Percentiles rank a stretch among this genome's conserved stretches.
These are phyloP conservation scores for Penicillium simplicissimum DNA, from an alignment of 495 filamentous ascomycete genomes.

Conservation along the genomic window DNA sequence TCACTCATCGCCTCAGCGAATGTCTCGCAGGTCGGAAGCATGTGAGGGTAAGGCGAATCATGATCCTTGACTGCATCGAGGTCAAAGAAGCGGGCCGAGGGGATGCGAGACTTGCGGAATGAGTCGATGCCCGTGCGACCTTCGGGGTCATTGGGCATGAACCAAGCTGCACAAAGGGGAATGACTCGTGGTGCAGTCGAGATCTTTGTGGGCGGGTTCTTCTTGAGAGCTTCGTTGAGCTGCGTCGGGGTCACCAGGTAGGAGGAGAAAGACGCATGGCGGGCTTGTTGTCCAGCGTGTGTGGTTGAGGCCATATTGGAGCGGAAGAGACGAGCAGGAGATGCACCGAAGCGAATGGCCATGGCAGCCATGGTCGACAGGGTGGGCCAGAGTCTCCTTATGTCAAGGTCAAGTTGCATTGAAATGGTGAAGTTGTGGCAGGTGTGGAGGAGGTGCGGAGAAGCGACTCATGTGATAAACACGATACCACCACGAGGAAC, in stretches of 20 bases:
- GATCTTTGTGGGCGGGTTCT: slow-evolving; percentile 71
- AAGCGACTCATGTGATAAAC: slow-evolving; percentile 35
- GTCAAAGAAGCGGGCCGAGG: slow-evolving; percentile 92
- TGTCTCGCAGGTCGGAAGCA: slow-evolving; percentile 79
- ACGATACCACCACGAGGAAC: slow-evolving; percentile 15
- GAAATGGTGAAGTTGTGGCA: neutral
- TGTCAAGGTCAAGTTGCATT: slow-evolving; percentile 3
- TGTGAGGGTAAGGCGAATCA: slow-evolving; percentile 89
- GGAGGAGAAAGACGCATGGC: slow-evolving; percentile 61
- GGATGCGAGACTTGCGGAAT: slow-evolving; percentile 77
- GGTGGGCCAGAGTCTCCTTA: neutral
- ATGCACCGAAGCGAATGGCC: slow-evolving; percentile 37
- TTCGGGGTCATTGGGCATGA: slow-evolving; percentile 83
- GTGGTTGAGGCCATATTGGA: slow-evolving; percentile 35
- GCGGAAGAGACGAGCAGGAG: slow-evolving; percentile 34
- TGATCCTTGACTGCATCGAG: slow-evolving; percentile 87
- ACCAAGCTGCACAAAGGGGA: slow-evolving; percentile 92
- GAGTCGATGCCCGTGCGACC: slow-evolving; percentile 73
- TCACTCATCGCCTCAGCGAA: slow-evolving; percentile 88
- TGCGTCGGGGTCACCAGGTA: slow-evolving; percentile 86
- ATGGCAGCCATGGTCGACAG: slow-evolving; percentile 39
- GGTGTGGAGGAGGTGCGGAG: slow-evolving; percentile 25
- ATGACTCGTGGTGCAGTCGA: slow-evolving; percentile 77
- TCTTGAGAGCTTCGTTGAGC: slow-evolving; percentile 74
- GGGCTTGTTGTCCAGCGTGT: slow-evolving; percentile 29